phyloP scores from a whole-genome alignment of 2,329 filamentous ascomycete genomes.

The Akanthomyces muscarius region DNA sequence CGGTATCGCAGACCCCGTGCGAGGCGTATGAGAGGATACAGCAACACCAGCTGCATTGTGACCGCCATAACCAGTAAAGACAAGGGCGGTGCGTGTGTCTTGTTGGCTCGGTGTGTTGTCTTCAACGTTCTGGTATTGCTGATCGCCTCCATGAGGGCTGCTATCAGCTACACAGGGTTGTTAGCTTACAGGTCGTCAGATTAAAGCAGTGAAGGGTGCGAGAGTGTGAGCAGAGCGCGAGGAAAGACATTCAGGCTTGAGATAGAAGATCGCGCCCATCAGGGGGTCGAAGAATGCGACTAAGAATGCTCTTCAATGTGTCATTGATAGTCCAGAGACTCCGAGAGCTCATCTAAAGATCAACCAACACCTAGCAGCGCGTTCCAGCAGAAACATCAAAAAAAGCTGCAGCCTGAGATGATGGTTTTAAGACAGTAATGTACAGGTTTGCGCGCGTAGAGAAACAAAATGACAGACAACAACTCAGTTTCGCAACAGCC shows the following conservation, averaged over 20 bases:
- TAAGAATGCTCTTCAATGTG: slow-evolving; percentile 4
- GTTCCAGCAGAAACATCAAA: slow-evolving; percentile 31
- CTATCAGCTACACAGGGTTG: not conserved
- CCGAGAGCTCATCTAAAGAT: slow-evolving; percentile 15
- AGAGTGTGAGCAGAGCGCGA: slow-evolving; percentile 6
- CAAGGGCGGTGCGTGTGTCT: slow-evolving; percentile 69
- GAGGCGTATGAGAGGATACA: slow-evolving; percentile 58
- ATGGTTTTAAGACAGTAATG: slow-evolving; percentile 49
- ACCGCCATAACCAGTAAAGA: slow-evolving; percentile 65
- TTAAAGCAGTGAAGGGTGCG: not conserved
- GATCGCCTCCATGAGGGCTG: not conserved
- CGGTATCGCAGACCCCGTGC: slow-evolving; percentile 29
- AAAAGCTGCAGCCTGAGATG: slow-evolving; percentile 38
- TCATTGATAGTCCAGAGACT: slow-evolving; percentile 16
- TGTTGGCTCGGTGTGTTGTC: not conserved
- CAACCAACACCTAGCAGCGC: slow-evolving; percentile 18
- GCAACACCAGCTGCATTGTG: slow-evolving; percentile 55
- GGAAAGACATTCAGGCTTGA: not conserved
- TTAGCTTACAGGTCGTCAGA: slow-evolving; percentile 4
- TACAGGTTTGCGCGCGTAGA: slow-evolving; percentile 43
- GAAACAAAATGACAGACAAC: not conserved
- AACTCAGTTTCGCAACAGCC: slow-evolving; percentile 12
- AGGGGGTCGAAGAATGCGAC: not conserved
- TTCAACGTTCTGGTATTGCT: not conserved
- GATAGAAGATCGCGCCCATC: not conserved